These are phyloP conservation scores for Termitomyces heimii DNA, from an alignment of 768 basidiomycete genomes.

Conservation along the genomic window DNA sequence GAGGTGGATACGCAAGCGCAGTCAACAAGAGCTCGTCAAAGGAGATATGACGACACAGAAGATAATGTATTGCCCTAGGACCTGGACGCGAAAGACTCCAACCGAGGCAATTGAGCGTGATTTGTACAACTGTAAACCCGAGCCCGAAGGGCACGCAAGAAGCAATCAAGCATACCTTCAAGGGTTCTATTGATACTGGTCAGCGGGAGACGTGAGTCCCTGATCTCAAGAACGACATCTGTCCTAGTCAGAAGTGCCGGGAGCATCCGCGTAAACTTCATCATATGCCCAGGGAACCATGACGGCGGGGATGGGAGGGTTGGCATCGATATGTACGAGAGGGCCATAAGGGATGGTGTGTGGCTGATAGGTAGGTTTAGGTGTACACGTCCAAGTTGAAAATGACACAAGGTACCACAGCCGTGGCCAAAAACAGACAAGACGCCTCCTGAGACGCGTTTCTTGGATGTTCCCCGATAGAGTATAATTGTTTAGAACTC, in stretches of 20 bases:
- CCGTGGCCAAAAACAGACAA: not conserved
- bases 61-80: not conserved
- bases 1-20: conserved; percentile 1
- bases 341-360: conserved; percentile 19
- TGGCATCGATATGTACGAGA: conserved; percentile 32
- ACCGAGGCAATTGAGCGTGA: not conserved
- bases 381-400: conserved; percentile 1
- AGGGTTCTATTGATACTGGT: conserved; percentile 90
- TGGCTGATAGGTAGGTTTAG: not conserved
- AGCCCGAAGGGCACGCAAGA: conserved; percentile 21
- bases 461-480: not conserved
- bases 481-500: not conserved
- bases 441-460: not conserved
- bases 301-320: conserved; percentile 68
- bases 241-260: conserved; percentile 75
- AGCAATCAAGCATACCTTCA: conserved; percentile 54
- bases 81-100: not conserved
- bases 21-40: not conserved
- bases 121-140: conserved; percentile 1
- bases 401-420: not conserved
- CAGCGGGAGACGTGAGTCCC: conserved; percentile 89
- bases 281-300: conserved; percentile 98
- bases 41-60: not conserved
- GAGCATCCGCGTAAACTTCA: conserved; percentile 72
- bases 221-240: conserved; percentile 89